Evolutionary conservation across 768 basidiomycete species (phyloP), one percentile per base, ranked within the genome.

Genomic region (Asterophora lycoperdoides): DNA sequence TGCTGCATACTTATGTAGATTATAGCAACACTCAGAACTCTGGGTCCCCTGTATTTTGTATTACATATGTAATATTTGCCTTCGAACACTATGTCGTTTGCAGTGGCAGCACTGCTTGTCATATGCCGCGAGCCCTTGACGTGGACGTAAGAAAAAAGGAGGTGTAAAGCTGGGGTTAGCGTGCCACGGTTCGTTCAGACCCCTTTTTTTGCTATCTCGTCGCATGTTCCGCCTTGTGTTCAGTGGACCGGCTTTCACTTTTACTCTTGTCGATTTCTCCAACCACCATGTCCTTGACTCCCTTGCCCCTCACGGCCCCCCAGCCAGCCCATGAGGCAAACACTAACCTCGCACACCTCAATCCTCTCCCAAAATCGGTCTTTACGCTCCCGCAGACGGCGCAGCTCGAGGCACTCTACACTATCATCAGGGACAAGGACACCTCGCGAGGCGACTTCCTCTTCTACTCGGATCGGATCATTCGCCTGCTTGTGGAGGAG

Each of bases 401-500:
- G 1, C 95, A 97, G 70, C 82, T 99, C 17, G 93, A 96, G 64
- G 93, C 93, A 2, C 73, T 98, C 26, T 89, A 95, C 71, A 97
- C 93, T 9, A 95, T 96, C 66, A 94, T 96, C 65, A 69, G 95
- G 44, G 85, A 95, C 67, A 86, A 84, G 68, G 79, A 85, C 35
- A 96, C 95, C 3, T 79, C 80, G 20, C 74, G 93, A 46, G 93
- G 93, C 7, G 96, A 98, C 64, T 99, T 99, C 60, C 78, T 99
- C 53, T 99, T 98, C 70, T 94, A 94, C 66, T 88, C 87, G 9
- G 91, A 93, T 68, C 77, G 93, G 14, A 93, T 97, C 66, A 97
- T 97, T 58, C 74, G 86, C 41, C 60, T 89, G 38, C 75, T 90
- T 47, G 86, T 89, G 17, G 86, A 87, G 64, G 82, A 88, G 70